Base-by-base conservation (phyloP, 345 rosid species). In the Camelina hispida region DNA sequence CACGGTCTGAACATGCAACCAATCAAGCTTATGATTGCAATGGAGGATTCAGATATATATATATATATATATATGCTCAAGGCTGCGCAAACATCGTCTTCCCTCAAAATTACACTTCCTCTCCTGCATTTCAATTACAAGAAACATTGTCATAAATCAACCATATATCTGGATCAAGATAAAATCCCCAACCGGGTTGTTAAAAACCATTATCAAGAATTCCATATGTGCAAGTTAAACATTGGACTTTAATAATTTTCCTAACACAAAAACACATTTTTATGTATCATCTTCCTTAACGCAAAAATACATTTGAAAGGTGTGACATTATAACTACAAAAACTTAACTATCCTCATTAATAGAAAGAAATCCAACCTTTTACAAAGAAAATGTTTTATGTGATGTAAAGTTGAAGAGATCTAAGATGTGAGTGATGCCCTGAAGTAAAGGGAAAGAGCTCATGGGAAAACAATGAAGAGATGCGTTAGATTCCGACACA, bases 401-500 rank as follows among this genome's bases (percentile, higher is more conserved):
- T 44, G 5, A 38, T 37, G 15, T 51, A 15, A 51, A 30, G 44
- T 25, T 51, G 15, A 73, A 64, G 70, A 16, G 30, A 73, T 44
- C 47, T 65, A 55, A 74, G 58, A 66, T 18, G 52, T 64, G 71
- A 73, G 4, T 74, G 72, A 60, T 37, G 72, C 43, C 50, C 58
- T 51, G 2, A 38, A 75, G 35, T 57, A 67, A 58, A 74, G 12
- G 68, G 28, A 53, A 18, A 66, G 52, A 58, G 53, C 60, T 75
- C 80, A 70, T 55, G 71, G 75, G 75, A 64, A 71, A 62, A 47
- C 59, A 69, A 55, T 47, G 54, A 64, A 64, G 32, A 71, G 76
- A 77, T 77, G 71, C 54, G 62, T 64, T 56, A 48, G 76, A 77
- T 57, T 77, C 76, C 76, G 68, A 77, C 76, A 71, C 62, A 71